These are phyloP conservation scores for Penicillium sp. DNA, from an alignment of 2,329 filamentous ascomycete genomes.

Conservation along the genomic window DNA sequence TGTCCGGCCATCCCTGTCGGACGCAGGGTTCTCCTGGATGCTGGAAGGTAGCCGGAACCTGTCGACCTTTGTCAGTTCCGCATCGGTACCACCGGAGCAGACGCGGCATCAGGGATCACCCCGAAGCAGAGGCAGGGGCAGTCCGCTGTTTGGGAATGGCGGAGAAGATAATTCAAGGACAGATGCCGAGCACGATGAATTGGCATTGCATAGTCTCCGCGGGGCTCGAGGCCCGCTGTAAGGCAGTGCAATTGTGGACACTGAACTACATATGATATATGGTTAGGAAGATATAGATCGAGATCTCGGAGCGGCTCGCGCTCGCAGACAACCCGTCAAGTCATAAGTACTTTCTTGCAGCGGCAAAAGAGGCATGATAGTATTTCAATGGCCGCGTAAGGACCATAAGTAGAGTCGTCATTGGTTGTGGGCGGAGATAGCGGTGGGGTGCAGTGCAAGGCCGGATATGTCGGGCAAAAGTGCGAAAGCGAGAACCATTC, in stretches of 20 bases:
- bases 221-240: conserved; percentile 23
- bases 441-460: conserved; percentile 2
- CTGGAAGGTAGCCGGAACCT: conserved; percentile 43
- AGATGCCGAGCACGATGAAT: conserved; percentile 34
- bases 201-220: conserved; percentile 39
- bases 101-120: conserved; percentile 32
- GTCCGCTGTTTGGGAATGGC: conserved; percentile 32
- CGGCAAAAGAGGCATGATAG: background rate
- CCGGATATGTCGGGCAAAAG: conserved; percentile 8
- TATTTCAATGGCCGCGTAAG: background rate
- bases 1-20: conserved; percentile 40
- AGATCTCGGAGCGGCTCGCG: background rate
- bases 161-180: conserved; percentile 28
- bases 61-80: conserved; percentile 44
- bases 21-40: conserved; percentile 50
- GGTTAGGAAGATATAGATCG: background rate
- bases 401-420: background rate
- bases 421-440: conserved; percentile 1
- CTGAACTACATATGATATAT: background rate
- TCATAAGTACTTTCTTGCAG: background rate
- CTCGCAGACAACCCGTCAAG: background rate
- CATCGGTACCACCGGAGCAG: conserved; percentile 43
- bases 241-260: conserved; percentile 2
- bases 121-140: conserved; percentile 30
- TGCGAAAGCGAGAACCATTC: background rate